phyloP scores from a whole-genome alignment of 2,329 filamentous ascomycete genomes.

The Pleomassaria siparia region DNA sequence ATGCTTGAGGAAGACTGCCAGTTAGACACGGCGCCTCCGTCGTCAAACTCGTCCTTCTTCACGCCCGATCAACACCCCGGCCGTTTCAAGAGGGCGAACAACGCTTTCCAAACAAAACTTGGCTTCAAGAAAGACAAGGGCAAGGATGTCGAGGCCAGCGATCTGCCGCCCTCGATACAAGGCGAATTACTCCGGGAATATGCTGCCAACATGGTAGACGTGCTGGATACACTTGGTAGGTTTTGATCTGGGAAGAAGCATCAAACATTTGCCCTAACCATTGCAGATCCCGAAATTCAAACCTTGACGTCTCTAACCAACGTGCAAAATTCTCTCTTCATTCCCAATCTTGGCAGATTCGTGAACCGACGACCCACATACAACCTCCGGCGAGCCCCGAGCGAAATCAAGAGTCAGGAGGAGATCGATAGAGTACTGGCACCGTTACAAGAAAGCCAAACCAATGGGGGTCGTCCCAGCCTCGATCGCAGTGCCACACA shows the following conservation, averaged over 20 bases:
- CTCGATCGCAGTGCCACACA: conserved; percentile 25
- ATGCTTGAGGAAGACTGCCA: conserved; percentile 31
- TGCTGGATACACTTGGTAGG: conserved; percentile 69
- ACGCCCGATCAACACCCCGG: conserved; percentile 14
- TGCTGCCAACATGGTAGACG: conserved; percentile 63
- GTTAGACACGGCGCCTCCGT: conserved; percentile 23
- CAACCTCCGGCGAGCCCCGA: conserved; percentile 60
- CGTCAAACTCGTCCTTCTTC: conserved; percentile 18
- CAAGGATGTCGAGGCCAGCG: conserved; percentile 10
- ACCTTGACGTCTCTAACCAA: conserved; percentile 84
- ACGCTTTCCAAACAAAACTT: conserved; percentile 30
- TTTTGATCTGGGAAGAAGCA: conserved; percentile 6
- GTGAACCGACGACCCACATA: conserved; percentile 81
- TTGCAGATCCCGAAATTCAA: conserved; percentile 75
- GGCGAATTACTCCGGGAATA: conserved; percentile 49
- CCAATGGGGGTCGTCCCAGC: conserved; percentile 19
- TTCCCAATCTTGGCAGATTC: conserved; percentile 75
- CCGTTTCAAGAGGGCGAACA: conserved; percentile 31
- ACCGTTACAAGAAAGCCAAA: conserved; percentile 21
- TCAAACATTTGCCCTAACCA: conserved; percentile 10
- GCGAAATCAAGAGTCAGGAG: conserved; percentile 35
- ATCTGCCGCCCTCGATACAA: conserved; percentile 2
- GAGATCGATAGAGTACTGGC: conserved; percentile 31
- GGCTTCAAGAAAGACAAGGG: conserved; percentile 27
- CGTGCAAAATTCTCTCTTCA: conserved; percentile 85